phyloP scores from a whole-genome alignment of 768 basidiomycete genomes.

The Suillus alpinus region DNA sequence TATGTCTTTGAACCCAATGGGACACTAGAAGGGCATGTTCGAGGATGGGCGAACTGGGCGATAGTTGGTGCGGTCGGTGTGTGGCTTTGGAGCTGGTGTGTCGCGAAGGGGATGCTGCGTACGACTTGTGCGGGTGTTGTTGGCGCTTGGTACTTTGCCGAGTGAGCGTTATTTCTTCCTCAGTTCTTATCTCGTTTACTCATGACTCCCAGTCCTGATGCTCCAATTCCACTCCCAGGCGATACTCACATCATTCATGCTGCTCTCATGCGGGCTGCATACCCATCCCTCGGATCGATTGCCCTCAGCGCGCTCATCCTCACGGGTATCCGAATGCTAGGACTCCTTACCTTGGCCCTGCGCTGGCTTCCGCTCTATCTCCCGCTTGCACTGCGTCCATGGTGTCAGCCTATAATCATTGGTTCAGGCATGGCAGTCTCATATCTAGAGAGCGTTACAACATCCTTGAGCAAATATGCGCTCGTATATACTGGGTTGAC shows the following conservation, averaged over 20 bases:
- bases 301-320: constrained; percentile 75
- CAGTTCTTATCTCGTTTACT: constrained; percentile 2
- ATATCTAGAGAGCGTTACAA: constrained; percentile 44
- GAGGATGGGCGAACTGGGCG: constrained; percentile 75
- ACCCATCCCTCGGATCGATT: constrained; percentile 79
- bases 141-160: constrained; percentile 87
- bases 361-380: constrained; percentile 54
- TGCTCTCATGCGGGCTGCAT: constrained; percentile 74
- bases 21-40: constrained; percentile 49
- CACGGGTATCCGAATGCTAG: constrained; percentile 61
- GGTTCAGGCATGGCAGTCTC: constrained; percentile 38
- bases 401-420: constrained; percentile 37
- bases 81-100: constrained; percentile 77
- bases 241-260: constrained; percentile 76
- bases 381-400: constrained; percentile 41
- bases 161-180: constrained; percentile 37
- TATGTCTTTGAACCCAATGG: constrained; percentile 45
- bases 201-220: constrained; percentile 17
- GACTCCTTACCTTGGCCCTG: constrained; percentile 47
- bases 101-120: constrained; percentile 75
- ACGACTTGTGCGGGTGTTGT: constrained; percentile 80
- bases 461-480: constrained; percentile 60
- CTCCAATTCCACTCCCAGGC: constrained; percentile 40
- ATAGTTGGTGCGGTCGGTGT: constrained; percentile 48
- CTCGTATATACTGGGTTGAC: constrained; percentile 75